Conservation (phyloP, 2,329 filamentous ascomycete species). For the Ceratocystis papillata region DNA sequence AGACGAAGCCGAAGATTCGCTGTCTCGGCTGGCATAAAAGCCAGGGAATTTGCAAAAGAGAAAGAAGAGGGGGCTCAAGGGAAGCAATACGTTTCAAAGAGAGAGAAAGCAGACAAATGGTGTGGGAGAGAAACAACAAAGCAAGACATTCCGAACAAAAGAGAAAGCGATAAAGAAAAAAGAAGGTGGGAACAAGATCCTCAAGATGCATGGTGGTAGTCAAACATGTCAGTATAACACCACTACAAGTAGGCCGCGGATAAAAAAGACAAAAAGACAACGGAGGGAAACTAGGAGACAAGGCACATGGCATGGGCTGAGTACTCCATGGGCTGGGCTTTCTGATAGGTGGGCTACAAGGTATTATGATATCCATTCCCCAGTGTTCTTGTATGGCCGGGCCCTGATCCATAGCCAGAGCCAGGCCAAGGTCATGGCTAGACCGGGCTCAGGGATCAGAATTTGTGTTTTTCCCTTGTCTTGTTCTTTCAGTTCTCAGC, state of each 20-base stretch:
- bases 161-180: slow-evolving; percentile 1
- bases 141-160: not conserved
- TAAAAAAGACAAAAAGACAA: not conserved
- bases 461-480: too few species aligned
- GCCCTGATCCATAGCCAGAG: not conserved
- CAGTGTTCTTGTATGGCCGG: not conserved
- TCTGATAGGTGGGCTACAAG: not conserved
- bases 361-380: not conserved
- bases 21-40: slow-evolving; percentile 7
- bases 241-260: not conserved
- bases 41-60: not conserved
- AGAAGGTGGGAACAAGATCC: not conserved
- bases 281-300: not conserved
- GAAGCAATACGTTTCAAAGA: not conserved
- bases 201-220: not conserved
- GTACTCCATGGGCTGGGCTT: too few species aligned
- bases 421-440: not conserved
- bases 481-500: too few species aligned
- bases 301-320: slow-evolving; percentile 3
- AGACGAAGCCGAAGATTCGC: slow-evolving; percentile 2
- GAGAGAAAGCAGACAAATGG: too few species aligned
- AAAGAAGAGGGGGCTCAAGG: not conserved
- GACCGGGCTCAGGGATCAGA: not conserved
- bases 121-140: not conserved
- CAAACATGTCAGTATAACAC: slow-evolving; percentile 6